Conservation (phyloP, 139 green algal genomes). For the Coccomyxa sp. region DNA sequence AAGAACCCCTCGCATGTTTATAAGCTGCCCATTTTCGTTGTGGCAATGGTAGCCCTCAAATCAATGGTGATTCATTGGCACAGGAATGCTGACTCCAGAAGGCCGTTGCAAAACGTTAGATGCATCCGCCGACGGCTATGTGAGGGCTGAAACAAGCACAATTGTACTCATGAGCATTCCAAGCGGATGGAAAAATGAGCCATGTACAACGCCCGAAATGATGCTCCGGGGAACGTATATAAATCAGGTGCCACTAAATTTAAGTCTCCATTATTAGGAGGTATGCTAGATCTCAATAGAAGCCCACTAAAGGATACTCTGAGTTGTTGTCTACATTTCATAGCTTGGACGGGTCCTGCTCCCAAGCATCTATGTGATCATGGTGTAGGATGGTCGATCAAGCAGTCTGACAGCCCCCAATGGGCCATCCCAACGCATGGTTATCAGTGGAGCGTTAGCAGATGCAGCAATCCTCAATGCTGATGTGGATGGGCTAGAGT, state of each 20-base stretch:
- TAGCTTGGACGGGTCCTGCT: background rate
- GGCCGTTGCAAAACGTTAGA: conserved; percentile 48
- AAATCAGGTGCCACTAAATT: no score
- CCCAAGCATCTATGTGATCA: background rate
- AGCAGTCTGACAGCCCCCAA: conserved; percentile 79
- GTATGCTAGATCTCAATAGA: no score
- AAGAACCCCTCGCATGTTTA: background rate
- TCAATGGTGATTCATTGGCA: background rate
- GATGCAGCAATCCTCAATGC: conserved; percentile 11
- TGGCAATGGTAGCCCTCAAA: background rate
- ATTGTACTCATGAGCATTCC: background rate
- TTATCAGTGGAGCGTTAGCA: conserved; percentile 51
- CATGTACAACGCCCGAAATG: no score
- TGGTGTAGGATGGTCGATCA: conserved; percentile 74
- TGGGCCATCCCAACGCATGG: conserved; percentile 72
- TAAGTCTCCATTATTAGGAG: background rate
- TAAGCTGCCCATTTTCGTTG: background rate
- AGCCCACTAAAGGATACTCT: background rate
- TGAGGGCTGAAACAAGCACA: conserved; percentile 26
- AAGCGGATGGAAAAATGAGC: background rate
- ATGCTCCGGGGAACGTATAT: no score
- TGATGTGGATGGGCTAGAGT: conserved; percentile 41
- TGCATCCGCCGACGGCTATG: conserved; percentile 31
- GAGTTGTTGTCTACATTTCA: background rate
- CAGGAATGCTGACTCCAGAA: conserved; percentile 59